phyloP scores from a whole-genome alignment of 2,329 filamentous ascomycete genomes.

The Apiospora marii region DNA sequence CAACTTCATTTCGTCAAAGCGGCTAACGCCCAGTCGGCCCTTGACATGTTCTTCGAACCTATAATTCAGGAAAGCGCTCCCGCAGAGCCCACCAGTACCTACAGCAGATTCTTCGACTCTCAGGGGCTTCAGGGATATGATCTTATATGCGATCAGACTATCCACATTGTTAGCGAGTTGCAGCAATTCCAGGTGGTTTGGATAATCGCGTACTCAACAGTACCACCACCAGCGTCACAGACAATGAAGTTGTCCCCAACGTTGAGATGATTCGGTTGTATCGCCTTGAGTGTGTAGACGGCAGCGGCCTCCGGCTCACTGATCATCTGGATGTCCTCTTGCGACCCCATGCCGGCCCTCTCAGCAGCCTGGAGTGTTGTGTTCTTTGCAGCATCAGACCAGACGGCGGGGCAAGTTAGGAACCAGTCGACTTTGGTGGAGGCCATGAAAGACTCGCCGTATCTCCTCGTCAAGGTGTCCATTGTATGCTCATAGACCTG shows the following conservation, averaged over 20 bases:
- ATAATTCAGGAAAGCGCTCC: slow-evolving; percentile 82
- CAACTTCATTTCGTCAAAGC: slow-evolving; percentile 77
- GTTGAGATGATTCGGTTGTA: slow-evolving; percentile 76
- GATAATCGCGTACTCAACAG: slow-evolving; percentile 65
- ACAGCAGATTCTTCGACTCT: slow-evolving; percentile 81
- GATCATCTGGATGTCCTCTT: slow-evolving; percentile 77
- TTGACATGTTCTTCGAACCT: slow-evolving; percentile 81
- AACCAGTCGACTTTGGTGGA: slow-evolving; percentile 81
- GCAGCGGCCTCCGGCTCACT: slow-evolving; percentile 83
- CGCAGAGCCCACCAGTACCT: slow-evolving; percentile 79
- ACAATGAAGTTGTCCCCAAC: slow-evolving; percentile 73
- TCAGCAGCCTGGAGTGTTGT: slow-evolving; percentile 81
- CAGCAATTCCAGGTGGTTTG: not conserved
- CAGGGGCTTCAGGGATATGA: slow-evolving; percentile 75
- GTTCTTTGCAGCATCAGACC: slow-evolving; percentile 87
- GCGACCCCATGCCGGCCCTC: slow-evolving; percentile 77
- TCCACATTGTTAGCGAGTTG: slow-evolving; percentile 19
- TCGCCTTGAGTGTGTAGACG: slow-evolving; percentile 81
- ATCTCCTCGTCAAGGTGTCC: slow-evolving; percentile 76
- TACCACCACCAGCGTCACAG: slow-evolving; percentile 69
- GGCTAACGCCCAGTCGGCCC: slow-evolving; percentile 68
- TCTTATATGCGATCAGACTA: slow-evolving; percentile 80
- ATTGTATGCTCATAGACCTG: slow-evolving; percentile 81
- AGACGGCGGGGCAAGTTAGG: slow-evolving; percentile 82
- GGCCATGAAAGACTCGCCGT: slow-evolving; percentile 81